Conservation (phyloP, 768 basidiomycete species). For the Saitozyma sp. region DNA sequence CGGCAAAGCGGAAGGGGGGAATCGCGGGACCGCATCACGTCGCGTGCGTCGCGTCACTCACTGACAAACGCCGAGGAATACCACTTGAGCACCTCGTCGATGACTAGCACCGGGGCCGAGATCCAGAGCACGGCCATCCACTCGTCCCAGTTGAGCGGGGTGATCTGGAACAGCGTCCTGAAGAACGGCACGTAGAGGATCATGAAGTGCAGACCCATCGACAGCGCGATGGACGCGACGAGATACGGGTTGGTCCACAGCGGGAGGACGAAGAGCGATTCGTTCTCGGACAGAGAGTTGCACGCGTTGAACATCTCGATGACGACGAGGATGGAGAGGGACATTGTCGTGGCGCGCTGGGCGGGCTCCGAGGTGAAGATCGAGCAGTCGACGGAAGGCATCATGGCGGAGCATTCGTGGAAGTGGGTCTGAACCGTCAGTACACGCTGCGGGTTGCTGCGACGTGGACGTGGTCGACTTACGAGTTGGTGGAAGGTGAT, state of each 20-base stretch:
- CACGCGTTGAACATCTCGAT: slow-evolving; percentile 54
- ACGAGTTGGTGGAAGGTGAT: slow-evolving; percentile 92
- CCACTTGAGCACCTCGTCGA: slow-evolving; percentile 89
- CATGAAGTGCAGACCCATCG: slow-evolving; percentile 89
- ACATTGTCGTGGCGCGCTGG: slow-evolving; percentile 89
- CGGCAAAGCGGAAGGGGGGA: neutral
- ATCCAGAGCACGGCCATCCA: slow-evolving; percentile 91
- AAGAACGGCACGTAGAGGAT: slow-evolving; percentile 98
- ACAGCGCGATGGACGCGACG: slow-evolving; percentile 80
- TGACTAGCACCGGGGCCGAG: slow-evolving; percentile 80
- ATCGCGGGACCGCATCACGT: neutral
- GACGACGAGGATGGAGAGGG: slow-evolving; percentile 88
- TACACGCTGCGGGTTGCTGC: neutral
- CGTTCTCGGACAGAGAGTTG: slow-evolving; percentile 96
- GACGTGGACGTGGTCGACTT: slow-evolving; percentile 49
- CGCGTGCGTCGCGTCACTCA: slow-evolving; percentile 11
- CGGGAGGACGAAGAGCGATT: slow-evolving; percentile 81
- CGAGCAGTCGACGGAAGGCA: slow-evolving; percentile 66
- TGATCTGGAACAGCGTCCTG: slow-evolving; percentile 83
- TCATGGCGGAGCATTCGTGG: slow-evolving; percentile 72
- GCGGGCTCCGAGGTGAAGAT: slow-evolving; percentile 92
- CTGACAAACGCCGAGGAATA: slow-evolving; percentile 36
- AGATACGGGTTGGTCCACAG: slow-evolving; percentile 94
- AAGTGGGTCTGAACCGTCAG: slow-evolving; percentile 74
- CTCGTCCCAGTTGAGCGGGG: slow-evolving; percentile 88